A percentile compares a stretch with the other conserved stretches of the same genome.
These are phyloP conservation scores for Ceratobasidium sp. DNA, from an alignment of 1,284 basidiomycete genomes.

Conservation along the genomic window DNA sequence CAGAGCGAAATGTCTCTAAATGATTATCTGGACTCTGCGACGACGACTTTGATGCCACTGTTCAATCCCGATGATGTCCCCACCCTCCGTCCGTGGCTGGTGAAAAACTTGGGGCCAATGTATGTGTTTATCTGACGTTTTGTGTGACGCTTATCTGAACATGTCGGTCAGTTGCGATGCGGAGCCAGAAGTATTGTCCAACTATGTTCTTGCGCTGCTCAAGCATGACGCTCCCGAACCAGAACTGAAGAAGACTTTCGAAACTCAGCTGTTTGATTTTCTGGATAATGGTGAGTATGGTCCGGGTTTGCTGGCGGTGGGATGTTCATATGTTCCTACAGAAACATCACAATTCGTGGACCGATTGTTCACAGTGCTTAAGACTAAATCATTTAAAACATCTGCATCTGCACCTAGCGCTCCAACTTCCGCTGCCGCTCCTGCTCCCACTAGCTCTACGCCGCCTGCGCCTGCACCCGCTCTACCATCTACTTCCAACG, in stretches of 20 bases:
- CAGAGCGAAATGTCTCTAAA: not conserved
- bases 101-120: constrained; percentile 86
- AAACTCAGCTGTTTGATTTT: constrained; percentile 85
- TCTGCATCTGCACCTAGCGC: constrained; percentile 51
- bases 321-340: constrained; percentile 51
- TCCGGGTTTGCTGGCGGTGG: constrained; percentile 1
- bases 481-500: constrained; percentile 51
- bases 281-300: constrained; percentile 76
- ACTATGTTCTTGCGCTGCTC: constrained; percentile 93
- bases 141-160: constrained; percentile 20
- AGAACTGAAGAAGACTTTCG: constrained; percentile 83
- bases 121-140: constrained; percentile 52
- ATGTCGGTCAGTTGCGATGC: constrained; percentile 78
- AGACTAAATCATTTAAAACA: constrained; percentile 81
- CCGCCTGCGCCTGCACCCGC: constrained; percentile 48
- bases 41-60: constrained; percentile 56
- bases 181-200: constrained; percentile 90
- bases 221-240: constrained; percentile 85
- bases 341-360: constrained; percentile 82
- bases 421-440: constrained; percentile 47
- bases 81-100: constrained; percentile 82
- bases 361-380: constrained; percentile 79
- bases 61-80: constrained; percentile 63
- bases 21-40: constrained; percentile 25
- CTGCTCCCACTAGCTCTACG: constrained; percentile 47